Base-by-base conservation (phyloP, 352 stramenopile genomes). In the Phytophthora hybrid region DNA sequence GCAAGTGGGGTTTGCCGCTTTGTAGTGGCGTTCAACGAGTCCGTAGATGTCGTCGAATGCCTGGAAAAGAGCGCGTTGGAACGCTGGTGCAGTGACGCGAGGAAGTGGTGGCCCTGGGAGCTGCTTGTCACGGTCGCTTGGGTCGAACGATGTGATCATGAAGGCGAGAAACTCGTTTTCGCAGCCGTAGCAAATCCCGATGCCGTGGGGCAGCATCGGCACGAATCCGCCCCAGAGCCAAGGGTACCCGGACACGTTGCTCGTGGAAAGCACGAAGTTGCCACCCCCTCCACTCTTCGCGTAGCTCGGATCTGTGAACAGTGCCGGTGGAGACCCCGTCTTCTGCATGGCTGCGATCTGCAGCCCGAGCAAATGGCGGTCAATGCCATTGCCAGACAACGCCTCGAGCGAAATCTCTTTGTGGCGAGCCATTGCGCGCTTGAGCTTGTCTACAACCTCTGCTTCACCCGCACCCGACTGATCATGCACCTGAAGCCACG, bases 161-260 rank as follows among this genome's bases (percentile, higher is more conserved):
- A 98, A 98, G 46, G 91, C 83, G 26, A 98, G 86, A 58, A 89
- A 91, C n/a, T 94, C 84, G 18, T 85, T 88, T 77, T 98, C 93
- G 37, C 98, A 91, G 21, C 89, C 93, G 73, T 99, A 99, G 58
- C 91, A 97, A 55, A 98, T 83, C 19, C 97, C 96, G n/a, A 99
- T 84, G 44, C 96, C 97, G 67, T 98, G 87, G 1, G 72, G 71
- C n/a, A 92, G 71, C 86, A 93, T 93, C 31, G 95, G 93, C 23
- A 98, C 91, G 41, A 99, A 98, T 57, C 98, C 95, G 34, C 95
- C 96, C 86, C 95, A 99, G 21, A 97, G 92, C 97, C 96, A 99
- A 47, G 97, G 88, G 59, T 99, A 98, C 3, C 92, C 88, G 32
- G 97, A 97, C 72, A 99, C 88, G 57, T 98, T 96, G 79, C 92